phyloP scores from a whole-genome alignment of 2,329 filamentous ascomycete genomes.

The Bipolaris cookei region DNA sequence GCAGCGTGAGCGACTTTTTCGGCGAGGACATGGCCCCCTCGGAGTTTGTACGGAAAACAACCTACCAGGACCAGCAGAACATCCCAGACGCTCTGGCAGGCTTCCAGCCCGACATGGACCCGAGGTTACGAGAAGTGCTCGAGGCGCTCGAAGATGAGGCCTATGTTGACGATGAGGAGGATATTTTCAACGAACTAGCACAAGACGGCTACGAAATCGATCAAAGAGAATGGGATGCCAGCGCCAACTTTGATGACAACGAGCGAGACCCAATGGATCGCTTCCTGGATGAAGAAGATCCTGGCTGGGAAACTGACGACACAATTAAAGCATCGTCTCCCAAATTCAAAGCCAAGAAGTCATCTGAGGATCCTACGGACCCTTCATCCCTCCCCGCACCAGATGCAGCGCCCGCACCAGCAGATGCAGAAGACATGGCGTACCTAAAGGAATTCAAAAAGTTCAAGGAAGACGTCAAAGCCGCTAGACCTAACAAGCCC shows the following conservation, averaged over 20 bases:
- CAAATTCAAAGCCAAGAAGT: slow-evolving; percentile 45
- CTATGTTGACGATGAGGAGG: slow-evolving; percentile 85
- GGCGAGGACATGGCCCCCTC: slow-evolving; percentile 79
- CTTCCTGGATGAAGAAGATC: slow-evolving; percentile 65
- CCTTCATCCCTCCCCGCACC: slow-evolving; percentile 41
- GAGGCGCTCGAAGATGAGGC: slow-evolving; percentile 95
- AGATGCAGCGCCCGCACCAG: slow-evolving; percentile 42
- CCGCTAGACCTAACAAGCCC: slow-evolving; percentile 50
- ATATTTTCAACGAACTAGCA: slow-evolving; percentile 78
- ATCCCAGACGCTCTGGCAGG: slow-evolving; percentile 89
- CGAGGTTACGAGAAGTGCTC: slow-evolving; percentile 83
- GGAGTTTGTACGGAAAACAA: slow-evolving; percentile 76
- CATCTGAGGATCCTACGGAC: slow-evolving; percentile 59
- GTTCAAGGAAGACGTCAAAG: slow-evolving; percentile 80
- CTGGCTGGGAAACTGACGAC: slow-evolving; percentile 93
- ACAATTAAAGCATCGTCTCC: slow-evolving; percentile 72
- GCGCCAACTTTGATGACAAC: slow-evolving; percentile 53
- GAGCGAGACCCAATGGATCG: slow-evolving; percentile 51
- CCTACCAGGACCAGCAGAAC: slow-evolving; percentile 92
- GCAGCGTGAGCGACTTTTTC: slow-evolving; percentile 61
- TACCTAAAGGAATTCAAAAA: slow-evolving; percentile 94
- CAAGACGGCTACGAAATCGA: slow-evolving; percentile 75
- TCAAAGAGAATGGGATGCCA: slow-evolving; percentile 75
- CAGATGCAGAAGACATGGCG: slow-evolving; percentile 66
- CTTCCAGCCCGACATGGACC: slow-evolving; percentile 98